A percentile compares a stretch with the other conserved stretches of the same genome.
Evolutionary conservation across 2,329 filamentous ascomycete genomes (phyloP).

Genomic region (Fusarium sambucinum): DNA sequence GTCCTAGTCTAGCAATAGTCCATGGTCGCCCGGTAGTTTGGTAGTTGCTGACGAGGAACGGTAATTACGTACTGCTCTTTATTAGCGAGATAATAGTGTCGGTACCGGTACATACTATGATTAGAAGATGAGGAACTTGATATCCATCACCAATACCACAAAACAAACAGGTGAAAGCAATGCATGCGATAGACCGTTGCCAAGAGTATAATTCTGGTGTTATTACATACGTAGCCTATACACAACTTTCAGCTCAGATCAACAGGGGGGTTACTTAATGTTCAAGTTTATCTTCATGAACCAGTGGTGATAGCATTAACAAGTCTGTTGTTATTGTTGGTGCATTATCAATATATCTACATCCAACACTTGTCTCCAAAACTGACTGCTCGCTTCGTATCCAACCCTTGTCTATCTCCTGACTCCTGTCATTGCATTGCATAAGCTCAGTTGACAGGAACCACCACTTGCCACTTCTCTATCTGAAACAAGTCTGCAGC

Average conservation of each 20-base stretch:
- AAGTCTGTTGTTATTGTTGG: neutral
- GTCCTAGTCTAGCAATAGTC: neutral
- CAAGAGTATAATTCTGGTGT: slow-evolving; percentile 2
- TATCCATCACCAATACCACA: slow-evolving; percentile 11
- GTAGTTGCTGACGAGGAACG: slow-evolving; percentile 17
- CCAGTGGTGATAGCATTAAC: slow-evolving; percentile 15
- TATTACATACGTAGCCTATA: neutral
- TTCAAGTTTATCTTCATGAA: slow-evolving; percentile 22
- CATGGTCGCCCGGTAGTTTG: slow-evolving; percentile 21
- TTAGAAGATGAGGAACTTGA: slow-evolving; percentile 5
- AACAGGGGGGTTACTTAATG: slow-evolving; percentile 3
- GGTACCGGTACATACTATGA: slow-evolving; percentile 1
- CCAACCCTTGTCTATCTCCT: slow-evolving; percentile 10
- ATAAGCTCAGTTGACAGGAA: neutral
- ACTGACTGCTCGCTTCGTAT: slow-evolving; percentile 14
- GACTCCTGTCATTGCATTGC: slow-evolving; percentile 1
- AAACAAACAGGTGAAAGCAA: neutral
- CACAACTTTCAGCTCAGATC: slow-evolving; percentile 10
- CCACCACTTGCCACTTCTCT: slow-evolving; percentile 7
- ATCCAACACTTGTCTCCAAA: slow-evolving; percentile 2
- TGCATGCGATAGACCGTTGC: neutral
- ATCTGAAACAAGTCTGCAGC: slow-evolving; percentile 34
- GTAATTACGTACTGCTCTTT: slow-evolving; percentile 5
- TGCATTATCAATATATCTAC: slow-evolving; percentile 4
- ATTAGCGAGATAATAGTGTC: slow-evolving; percentile 7